Conservation (phyloP, 495 filamentous ascomycete species). For the Hypomontagnella submonticulosa region DNA sequence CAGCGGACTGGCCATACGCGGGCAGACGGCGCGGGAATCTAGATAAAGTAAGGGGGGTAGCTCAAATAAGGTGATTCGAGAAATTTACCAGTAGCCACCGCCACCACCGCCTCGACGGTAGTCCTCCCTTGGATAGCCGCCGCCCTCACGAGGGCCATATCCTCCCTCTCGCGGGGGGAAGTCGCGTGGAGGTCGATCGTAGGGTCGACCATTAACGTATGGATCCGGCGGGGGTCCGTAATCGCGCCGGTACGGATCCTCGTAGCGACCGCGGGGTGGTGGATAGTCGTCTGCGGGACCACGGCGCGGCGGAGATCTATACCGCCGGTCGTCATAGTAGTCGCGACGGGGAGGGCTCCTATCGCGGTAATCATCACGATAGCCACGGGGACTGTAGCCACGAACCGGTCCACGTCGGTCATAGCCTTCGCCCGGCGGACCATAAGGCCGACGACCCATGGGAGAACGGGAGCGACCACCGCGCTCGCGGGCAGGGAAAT, state of each 20-base stretch:
- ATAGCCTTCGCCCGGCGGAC: constrained; percentile 74
- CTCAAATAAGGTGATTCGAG: constrained; percentile 40
- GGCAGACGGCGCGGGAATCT: constrained; percentile 39
- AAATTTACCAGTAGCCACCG: constrained; percentile 57
- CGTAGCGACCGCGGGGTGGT: constrained; percentile 68
- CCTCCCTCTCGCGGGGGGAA: constrained; percentile 63
- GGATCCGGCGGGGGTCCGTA: constrained; percentile 69
- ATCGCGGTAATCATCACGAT: constrained; percentile 82
- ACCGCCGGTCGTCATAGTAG: constrained; percentile 86
- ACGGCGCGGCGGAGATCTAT: constrained; percentile 78
- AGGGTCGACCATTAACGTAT: constrained; percentile 71
- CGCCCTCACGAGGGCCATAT: constrained; percentile 59
- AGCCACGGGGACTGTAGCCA: constrained; percentile 77
- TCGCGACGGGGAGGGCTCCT: constrained; percentile 77
- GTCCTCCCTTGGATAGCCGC: constrained; percentile 56
- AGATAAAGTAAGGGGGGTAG: constrained; percentile 50
- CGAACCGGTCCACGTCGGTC: constrained; percentile 81
- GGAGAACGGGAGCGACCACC: constrained; percentile 80
- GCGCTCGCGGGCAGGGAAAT: constrained; percentile 72
- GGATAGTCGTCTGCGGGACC: constrained; percentile 83
- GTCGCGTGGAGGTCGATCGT: constrained; percentile 67
- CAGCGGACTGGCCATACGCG: constrained; percentile 15
- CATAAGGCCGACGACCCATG: constrained; percentile 70
- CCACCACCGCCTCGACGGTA: constrained; percentile 53
- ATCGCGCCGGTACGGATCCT: constrained; percentile 71